Conservation (phyloP, 2,329 filamentous ascomycete genomes). For the Penicillium janthinellum region DNA sequence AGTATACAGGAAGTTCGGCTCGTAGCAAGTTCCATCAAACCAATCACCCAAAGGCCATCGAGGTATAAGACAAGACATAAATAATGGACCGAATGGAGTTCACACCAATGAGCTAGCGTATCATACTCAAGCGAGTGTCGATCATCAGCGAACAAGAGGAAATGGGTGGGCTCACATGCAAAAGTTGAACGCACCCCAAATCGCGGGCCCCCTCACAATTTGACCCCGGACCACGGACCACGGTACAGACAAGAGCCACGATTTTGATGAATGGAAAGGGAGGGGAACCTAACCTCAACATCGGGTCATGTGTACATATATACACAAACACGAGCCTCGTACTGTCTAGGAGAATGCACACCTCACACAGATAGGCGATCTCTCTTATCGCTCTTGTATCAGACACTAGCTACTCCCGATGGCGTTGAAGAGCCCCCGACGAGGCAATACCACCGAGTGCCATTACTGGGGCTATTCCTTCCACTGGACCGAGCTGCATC, state of each 20-base stretch:
- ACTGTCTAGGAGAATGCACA: not conserved
- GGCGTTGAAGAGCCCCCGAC: slow-evolving; percentile 16
- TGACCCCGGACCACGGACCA: slow-evolving; percentile 25
- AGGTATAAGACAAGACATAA: not conserved
- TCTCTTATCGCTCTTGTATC: not conserved
- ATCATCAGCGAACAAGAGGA: slow-evolving; percentile 8
- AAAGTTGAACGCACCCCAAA: not conserved
- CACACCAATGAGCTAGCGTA: not conserved
- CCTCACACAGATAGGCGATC: not conserved
- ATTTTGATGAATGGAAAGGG: not conserved
- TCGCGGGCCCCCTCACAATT: slow-evolving; percentile 16
- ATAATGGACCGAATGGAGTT: not conserved
- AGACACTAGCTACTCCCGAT: slow-evolving; percentile 7
- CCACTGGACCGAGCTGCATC: slow-evolving; percentile 67
- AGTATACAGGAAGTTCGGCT: not conserved
- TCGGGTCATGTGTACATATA: slow-evolving; percentile 2
- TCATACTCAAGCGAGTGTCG: slow-evolving; percentile 4
- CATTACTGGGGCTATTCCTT: slow-evolving; percentile 67
- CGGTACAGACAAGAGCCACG: slow-evolving; percentile 14
- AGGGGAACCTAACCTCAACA: slow-evolving; percentile 2
- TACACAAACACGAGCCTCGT: not conserved
- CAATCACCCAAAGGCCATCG: not conserved
- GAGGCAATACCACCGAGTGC: slow-evolving; percentile 22
- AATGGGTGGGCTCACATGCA: slow-evolving; percentile 20
- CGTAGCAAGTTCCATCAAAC: not conserved